A percentile compares a stretch with the other conserved stretches of the same genome.
phyloP scores from a whole-genome alignment of 768 basidiomycete genomes.

The Mycena galericulata region DNA sequence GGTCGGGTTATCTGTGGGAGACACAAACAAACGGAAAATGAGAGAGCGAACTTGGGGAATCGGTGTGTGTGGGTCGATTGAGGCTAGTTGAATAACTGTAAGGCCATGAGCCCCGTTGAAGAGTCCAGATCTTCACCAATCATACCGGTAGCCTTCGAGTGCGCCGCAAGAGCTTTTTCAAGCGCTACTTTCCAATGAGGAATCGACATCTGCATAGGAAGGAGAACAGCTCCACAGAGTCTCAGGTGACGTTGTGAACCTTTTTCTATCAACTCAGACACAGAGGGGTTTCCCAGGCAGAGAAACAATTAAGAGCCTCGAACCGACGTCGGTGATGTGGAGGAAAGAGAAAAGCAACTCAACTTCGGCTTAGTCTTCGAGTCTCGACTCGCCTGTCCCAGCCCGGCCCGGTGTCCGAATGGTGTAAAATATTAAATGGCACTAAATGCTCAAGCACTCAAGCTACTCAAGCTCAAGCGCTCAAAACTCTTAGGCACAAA shows the following conservation, averaged over 20 bases:
- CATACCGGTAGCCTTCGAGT: conserved; percentile 54
- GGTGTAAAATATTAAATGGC: no score
- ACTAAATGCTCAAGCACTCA: no score
- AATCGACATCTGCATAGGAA: conserved; percentile 32
- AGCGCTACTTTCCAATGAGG: conserved; percentile 64
- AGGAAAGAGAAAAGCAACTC: no score
- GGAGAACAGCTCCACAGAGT: conserved; percentile 8
- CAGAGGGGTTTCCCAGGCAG: no score
- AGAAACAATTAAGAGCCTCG: no score
- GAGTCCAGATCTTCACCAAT: not conserved
- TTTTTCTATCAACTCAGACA: no score
- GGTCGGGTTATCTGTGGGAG: conserved; percentile 52
- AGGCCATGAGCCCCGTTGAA: not conserved
- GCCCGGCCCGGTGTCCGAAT: no score
- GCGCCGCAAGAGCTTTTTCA: conserved; percentile 53
- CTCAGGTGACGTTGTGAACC: conserved; percentile 12
- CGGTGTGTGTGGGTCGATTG: conserved; percentile 55
- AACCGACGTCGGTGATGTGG: no score
- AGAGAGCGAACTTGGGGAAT: conserved; percentile 74
- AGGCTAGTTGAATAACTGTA: conserved; percentile 72
- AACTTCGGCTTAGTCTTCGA: no score
- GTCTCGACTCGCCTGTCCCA: no score
- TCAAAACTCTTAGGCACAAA: no score
- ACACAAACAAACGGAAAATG: conserved; percentile 70
- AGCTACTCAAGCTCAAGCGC: no score